Evolutionary conservation across 352 stramenopile genomes (phyloP), one percentile per base, ranked within the genome.

Genomic region (Blastocystis sp.): DNA sequence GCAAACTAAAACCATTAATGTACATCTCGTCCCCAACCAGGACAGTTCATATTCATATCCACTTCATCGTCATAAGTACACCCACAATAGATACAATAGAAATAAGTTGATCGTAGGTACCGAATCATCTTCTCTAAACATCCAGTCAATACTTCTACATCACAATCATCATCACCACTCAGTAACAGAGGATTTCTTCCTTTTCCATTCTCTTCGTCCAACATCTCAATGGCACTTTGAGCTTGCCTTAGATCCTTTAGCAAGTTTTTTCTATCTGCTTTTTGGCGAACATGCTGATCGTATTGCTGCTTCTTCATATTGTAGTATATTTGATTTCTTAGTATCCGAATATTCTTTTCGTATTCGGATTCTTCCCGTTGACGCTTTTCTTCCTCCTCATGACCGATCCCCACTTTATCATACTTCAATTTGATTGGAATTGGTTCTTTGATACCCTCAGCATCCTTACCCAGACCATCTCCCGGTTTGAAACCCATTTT

Each of bases 401-500:
- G 49, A 4, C 77, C 77, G 35, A 87, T 75, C 21, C 77, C 77
- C 24, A 74, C 39, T 37, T 87, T 87, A 43, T 87, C 57, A 16
- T 71, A 78, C 37, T 87, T 87, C 7, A 78, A 24, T 69, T 87
- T 56, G 6, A 87, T 63, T 29, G 35, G 35, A 35, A 87, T 54
- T 1, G 77, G 77, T 67, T 87, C 77, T 24, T 78, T 78, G 42
- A 87, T 87, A 0, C 77, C 77, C 21, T 78, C 49, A 1, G 51
- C 77, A 63, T 87, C 37, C 51, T 87, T 87, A 14, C 77, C 77
- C 24, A 87, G 56, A 74, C 77, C 77, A 16, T 77, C 77, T 29
- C 77, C 77, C 24, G 52, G 42, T 56, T 87, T 87, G 65, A 59
- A 87, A 21, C 77, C 77, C 77, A 87, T 87, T 43, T 87, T 87